These are phyloP conservation scores for Schizophyllum commune DNA, from an alignment of 1,284 basidiomycete species.

Conservation along the genomic window DNA sequence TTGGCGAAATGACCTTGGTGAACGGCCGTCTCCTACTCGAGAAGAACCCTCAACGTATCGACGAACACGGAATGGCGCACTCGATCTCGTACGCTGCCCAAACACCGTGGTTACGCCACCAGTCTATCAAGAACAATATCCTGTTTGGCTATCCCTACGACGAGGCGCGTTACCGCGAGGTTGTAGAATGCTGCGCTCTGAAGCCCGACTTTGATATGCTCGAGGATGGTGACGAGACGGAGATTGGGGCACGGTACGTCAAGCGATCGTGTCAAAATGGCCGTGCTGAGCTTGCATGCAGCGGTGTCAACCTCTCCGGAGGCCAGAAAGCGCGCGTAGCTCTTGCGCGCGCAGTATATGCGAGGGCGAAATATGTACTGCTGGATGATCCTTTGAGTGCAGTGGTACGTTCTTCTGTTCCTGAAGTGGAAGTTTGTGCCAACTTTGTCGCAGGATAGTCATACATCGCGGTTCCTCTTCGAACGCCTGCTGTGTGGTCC, in stretches of 20 bases:
- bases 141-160: conserved; percentile 69
- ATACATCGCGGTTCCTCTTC: conserved; percentile 63
- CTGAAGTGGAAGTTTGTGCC: neutral
- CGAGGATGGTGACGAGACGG: conserved; percentile 78
- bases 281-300: conserved; percentile 13
- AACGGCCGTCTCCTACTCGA: conserved; percentile 30
- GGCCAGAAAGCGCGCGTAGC: conserved; percentile 85
- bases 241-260: conserved; percentile 67
- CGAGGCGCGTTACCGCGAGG: conserved; percentile 54
- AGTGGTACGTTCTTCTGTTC: conserved; percentile 37
- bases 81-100: conserved; percentile 58
- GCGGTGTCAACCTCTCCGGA: conserved; percentile 63
- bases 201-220: conserved; percentile 69
- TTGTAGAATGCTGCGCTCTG: conserved; percentile 37
- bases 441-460: conserved; percentile 48
- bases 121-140: conserved; percentile 52
- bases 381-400: conserved; percentile 70
- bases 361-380: conserved; percentile 55
- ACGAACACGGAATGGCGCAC: conserved; percentile 60
- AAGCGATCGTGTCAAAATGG: conserved; percentile 11
- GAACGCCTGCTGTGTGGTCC: conserved; percentile 18
- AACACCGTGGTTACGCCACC: conserved; percentile 9
- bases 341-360: conserved; percentile 60
- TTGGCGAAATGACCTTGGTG: neutral
- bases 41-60: conserved; percentile 52